Percentiles rank a stretch among this genome's conserved stretches.
These are phyloP conservation scores for Leccinum longicurvipes DNA, from an alignment of 768 basidiomycete genomes.

Conservation along the genomic window DNA sequence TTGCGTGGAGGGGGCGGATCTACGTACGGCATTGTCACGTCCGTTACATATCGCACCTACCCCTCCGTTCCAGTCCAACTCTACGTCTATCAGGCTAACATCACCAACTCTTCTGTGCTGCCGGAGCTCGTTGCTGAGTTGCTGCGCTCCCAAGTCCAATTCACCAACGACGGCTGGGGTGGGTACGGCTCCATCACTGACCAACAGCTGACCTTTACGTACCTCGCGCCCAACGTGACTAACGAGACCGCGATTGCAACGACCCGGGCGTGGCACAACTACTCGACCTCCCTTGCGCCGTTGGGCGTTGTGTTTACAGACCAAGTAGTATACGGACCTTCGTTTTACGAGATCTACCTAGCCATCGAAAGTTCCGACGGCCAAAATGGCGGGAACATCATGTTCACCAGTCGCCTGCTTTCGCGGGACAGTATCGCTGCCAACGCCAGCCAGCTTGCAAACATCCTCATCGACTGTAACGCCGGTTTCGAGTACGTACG, in stretches of 20 bases:
- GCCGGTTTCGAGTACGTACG: not conserved
- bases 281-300: constrained; percentile 10
- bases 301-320: constrained; percentile 4
- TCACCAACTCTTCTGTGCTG: constrained; percentile 28
- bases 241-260: constrained; percentile 34
- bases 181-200: constrained; percentile 28
- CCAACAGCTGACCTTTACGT: constrained; percentile 13
- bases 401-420: constrained; percentile 34
- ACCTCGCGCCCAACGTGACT: constrained; percentile 36
- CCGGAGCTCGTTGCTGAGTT: constrained; percentile 34
- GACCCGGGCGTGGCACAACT: constrained; percentile 33
- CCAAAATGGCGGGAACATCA: constrained; percentile 6
- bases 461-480: constrained; percentile 4
- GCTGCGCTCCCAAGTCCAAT: constrained; percentile 31
- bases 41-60: constrained; percentile 37
- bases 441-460: constrained; percentile 23
- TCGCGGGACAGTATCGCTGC: constrained; percentile 24
- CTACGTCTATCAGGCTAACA: constrained; percentile 30
- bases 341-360: constrained; percentile 6
- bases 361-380: not conserved
- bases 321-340: not conserved
- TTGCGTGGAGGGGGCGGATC: constrained; percentile 51
- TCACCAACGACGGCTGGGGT: constrained; percentile 45
- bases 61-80: constrained; percentile 34
- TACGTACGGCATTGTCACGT: constrained; percentile 47